Conservation (phyloP, 179 eudicot species). For the Heliamphora pulchella region DNA sequence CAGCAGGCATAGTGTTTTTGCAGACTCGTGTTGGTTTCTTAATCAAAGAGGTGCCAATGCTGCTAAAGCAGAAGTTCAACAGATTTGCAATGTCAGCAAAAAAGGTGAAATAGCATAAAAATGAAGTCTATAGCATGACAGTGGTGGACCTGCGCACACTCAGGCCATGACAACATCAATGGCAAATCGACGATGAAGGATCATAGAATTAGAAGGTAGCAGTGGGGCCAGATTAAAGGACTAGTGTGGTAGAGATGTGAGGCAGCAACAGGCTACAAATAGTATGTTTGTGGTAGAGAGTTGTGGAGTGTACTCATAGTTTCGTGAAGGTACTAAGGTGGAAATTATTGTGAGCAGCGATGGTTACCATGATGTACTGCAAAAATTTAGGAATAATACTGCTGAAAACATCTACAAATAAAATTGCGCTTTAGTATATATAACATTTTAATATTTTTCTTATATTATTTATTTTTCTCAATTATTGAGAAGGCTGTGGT, state of each 20-base stretch:
- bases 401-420: background rate
- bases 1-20: background rate
- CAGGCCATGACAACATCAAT: background rate
- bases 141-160: background rate
- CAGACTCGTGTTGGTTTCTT: background rate
- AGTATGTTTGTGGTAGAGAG: background rate
- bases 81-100: background rate
- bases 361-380: background rate
- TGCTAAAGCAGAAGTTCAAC: background rate
- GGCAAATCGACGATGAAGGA: background rate
- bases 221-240: background rate
- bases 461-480: background rate
- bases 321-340: background rate
- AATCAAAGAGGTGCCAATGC: background rate
- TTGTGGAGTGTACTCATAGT: background rate
- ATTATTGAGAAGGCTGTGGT: background rate
- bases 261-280: background rate
- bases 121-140: background rate
- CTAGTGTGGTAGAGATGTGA: background rate
- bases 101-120: background rate
- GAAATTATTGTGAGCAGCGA: background rate
- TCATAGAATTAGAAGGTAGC: background rate
- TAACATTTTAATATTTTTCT: background rate
- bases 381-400: background rate
- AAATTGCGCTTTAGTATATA: background rate